Percentiles rank a stretch among this genome's conserved stretches.
Evolutionary conservation across 164 flowering plant genomes (phyloP).

Genomic region (Chimonanthus salicifolius): DNA sequence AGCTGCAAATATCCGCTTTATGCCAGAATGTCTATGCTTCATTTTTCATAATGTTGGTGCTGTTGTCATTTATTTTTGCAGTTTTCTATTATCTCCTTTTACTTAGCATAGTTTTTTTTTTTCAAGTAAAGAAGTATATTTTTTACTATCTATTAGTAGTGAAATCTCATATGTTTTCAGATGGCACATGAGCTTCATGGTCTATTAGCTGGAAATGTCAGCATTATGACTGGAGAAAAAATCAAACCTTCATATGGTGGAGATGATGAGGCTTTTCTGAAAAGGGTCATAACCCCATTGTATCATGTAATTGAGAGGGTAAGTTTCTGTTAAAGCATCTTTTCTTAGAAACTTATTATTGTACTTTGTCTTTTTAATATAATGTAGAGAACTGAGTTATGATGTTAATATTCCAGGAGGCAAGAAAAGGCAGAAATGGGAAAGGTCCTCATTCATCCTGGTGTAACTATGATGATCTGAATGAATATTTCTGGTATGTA

Average conservation of each 20-base stretch:
- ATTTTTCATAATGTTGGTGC: slow-evolving; percentile 92
- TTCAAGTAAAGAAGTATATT: not conserved
- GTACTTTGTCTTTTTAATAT: not conserved
- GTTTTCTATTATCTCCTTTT: not conserved
- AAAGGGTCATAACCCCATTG: slow-evolving; percentile 88
- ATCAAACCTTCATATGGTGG: slow-evolving; percentile 99
- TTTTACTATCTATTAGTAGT: not conserved
- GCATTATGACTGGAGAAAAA: slow-evolving; percentile 93
- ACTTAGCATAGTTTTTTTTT: not conserved
- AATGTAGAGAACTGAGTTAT: not conserved
- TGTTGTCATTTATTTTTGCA: slow-evolving; percentile 2
- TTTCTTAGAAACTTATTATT: not conserved
- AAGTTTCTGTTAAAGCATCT: slow-evolving; percentile 7
- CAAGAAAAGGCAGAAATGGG: slow-evolving; percentile 61
- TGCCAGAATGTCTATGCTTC: slow-evolving; percentile 98
- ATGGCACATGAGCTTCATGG: slow-evolving; percentile 99
- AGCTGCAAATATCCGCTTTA: slow-evolving; percentile 94
- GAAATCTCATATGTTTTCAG: slow-evolving; percentile 28
- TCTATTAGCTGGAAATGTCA: slow-evolving; percentile 91
- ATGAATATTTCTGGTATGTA: slow-evolving; percentile 94
- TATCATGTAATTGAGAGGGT: slow-evolving; percentile 91
- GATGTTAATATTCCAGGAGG: slow-evolving; percentile 50
- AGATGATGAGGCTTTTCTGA: slow-evolving; percentile 92
- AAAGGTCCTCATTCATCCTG: slow-evolving; percentile 78
- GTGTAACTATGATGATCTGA: slow-evolving; percentile 98